Base-by-base conservation (phyloP, 108 stramenopile species). In the Fistulifera pelliculosa region DNA sequence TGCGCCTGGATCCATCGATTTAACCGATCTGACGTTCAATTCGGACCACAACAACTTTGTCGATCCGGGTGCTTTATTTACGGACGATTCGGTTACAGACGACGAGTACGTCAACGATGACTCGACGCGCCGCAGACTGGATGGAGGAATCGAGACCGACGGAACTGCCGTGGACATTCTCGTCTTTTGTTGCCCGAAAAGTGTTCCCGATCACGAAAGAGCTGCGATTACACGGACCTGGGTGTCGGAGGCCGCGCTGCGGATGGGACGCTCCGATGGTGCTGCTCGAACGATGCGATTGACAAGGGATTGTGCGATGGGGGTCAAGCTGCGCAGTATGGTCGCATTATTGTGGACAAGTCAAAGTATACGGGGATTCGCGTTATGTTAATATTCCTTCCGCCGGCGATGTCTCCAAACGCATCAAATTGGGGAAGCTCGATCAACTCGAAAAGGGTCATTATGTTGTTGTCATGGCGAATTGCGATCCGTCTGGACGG, bases 171-270 rank as follows among this genome's bases (percentile, higher is more conserved):
- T 65, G 41, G 65, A 62, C 49, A 53, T 76, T 51, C 65, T 41
- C 23, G 48, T 60, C 60, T 58, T 69, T 58, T 47, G 27, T 48
- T 69, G 69, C 89, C 89, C n/a, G 62, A 65, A 39, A 48, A 62
- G 16, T 90, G 89, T 71, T 75, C 78, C 19, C 72, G 71, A 17
- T 73, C 78, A 18, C 64, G 62, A 10, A 31, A 45, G 6, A 85
- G 89, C 17, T 91, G 90, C 53, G 85, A 91, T 64, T 91, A 83
- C 83, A 75, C 79, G 0, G 64, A 78, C 6, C 56, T 85, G 22
- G 90, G 90, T 14, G 66, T 91, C 22, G 90, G 90, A 15, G 71
- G 72, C 7, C 47, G 50, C 31, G 41, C 58, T 0, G 72, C 55
- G 16, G 77, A 68, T n/a, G 73, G 68, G 0, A 71, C 63, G 0